Conservation (phyloP, 176 grass and related monocot genomes). For the Triticum turgidum region DNA sequence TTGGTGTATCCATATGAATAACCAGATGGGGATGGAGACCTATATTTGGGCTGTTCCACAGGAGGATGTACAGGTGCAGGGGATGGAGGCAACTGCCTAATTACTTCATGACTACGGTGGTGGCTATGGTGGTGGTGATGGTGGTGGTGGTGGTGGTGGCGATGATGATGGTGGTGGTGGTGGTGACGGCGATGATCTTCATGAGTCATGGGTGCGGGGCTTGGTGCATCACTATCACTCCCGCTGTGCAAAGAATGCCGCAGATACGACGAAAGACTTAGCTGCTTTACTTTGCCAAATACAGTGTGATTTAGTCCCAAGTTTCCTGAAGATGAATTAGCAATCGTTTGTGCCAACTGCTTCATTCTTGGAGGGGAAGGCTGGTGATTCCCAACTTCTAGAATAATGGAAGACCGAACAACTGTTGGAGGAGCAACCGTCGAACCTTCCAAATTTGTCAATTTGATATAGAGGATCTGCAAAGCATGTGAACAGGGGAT, state of each 20-base stretch:
- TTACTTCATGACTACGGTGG: constrained; percentile 20
- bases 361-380: constrained; percentile 76
- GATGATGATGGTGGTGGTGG: neutral
- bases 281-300: constrained; percentile 90
- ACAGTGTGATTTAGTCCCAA: constrained; percentile 77
- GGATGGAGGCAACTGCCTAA: constrained; percentile 43
- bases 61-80: constrained; percentile 42
- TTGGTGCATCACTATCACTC: constrained; percentile 43
- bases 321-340: constrained; percentile 83
- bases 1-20: constrained; percentile 33
- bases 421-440: constrained; percentile 63
- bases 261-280: constrained; percentile 78
- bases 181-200: constrained; percentile 27
- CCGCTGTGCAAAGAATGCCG: constrained; percentile 58
- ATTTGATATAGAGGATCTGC: constrained; percentile 78
- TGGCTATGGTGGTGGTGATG: neutral
- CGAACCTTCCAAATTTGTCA: constrained; percentile 81
- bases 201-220: constrained; percentile 54
- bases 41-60: constrained; percentile 39
- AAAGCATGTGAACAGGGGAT: constrained; percentile 18
- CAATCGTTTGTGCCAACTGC: constrained; percentile 76
- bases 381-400: constrained; percentile 73
- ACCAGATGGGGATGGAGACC: constrained; percentile 40
- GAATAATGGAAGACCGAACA: constrained; percentile 66
- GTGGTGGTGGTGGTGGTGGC: neutral